Evolutionary conservation across 208 protist genomes (phyloP).

Genomic region (Trypanosoma avium): DNA sequence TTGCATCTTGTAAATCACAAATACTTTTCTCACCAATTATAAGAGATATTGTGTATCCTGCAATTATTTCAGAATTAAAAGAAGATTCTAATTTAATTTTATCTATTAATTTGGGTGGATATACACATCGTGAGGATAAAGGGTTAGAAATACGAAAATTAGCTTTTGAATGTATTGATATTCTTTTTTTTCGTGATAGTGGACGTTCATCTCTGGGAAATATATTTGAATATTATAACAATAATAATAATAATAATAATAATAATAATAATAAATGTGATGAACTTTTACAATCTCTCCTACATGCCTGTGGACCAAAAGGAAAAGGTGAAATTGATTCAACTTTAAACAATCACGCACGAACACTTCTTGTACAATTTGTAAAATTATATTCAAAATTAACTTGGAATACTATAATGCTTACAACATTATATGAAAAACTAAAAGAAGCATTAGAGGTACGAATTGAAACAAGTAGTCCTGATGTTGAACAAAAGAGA

Average conservation of each 20-base stretch:
- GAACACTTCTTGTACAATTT: conserved; percentile 43
- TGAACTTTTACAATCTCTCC: conserved; percentile 37
- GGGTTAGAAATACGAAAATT: conserved; percentile 94
- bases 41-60: conserved; percentile 24
- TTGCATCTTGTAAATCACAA: conserved; percentile 32
- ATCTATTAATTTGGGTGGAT: conserved; percentile 89
- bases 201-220: conserved; percentile 27
- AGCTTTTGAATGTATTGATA: conserved; percentile 93
- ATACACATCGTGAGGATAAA: conserved; percentile 93
- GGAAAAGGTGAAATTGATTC: conserved; percentile 43
- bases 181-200: conserved; percentile 59
- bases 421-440: conserved; percentile 41
- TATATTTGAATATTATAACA: conserved; percentile 52
- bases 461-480: neutral
- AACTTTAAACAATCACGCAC: conserved; percentile 46
- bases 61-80: conserved; percentile 32
- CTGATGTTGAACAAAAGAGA: conserved; percentile 31
- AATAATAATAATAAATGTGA: conserved; percentile 31
- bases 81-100: conserved; percentile 48
- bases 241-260: no score
- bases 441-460: conserved; percentile 39
- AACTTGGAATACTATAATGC: conserved; percentile 25
- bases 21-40: conserved; percentile 40
- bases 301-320: conserved; percentile 42
- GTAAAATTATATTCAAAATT: conserved; percentile 36